Conservation (phyloP, 73 alveolate species). For the Uronychia binucleata region DNA sequence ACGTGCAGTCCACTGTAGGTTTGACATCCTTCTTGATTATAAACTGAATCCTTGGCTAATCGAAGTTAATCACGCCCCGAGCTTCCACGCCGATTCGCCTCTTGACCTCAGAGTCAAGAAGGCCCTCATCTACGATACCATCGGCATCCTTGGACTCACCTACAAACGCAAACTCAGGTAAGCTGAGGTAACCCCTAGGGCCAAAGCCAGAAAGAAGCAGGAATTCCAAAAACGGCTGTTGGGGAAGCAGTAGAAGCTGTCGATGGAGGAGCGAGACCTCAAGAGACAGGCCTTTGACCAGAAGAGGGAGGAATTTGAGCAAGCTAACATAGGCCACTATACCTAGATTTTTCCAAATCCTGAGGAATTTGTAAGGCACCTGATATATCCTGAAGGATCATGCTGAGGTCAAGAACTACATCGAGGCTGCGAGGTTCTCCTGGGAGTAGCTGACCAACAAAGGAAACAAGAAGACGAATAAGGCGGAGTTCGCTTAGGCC, state of each 20-base stretch:
- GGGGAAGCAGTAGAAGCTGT: not conserved
- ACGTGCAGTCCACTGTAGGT: not conserved
- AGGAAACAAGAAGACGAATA: not conserved
- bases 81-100: constrained; percentile 9
- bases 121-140: constrained; percentile 4
- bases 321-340: not conserved
- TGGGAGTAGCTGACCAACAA: not conserved
- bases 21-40: constrained; percentile 16
- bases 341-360: not conserved
- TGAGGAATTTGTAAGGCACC: not conserved
- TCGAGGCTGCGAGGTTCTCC: not conserved
- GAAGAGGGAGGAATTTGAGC: not conserved
- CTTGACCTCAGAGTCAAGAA: constrained; percentile 10
- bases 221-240: not conserved
- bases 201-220: not conserved
- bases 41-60: constrained; percentile 1
- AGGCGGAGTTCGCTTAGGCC: not conserved
- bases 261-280: not conserved
- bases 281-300: not conserved
- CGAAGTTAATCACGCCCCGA: constrained; percentile 25
- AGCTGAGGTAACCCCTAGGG: not conserved
- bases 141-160: not conserved
- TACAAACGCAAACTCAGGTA: not conserved
- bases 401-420: not conserved
- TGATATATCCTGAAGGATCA: not conserved